Evolutionary conservation across 345 rosid species (phyloP).

Genomic region (Populus pruinosa): DNA sequence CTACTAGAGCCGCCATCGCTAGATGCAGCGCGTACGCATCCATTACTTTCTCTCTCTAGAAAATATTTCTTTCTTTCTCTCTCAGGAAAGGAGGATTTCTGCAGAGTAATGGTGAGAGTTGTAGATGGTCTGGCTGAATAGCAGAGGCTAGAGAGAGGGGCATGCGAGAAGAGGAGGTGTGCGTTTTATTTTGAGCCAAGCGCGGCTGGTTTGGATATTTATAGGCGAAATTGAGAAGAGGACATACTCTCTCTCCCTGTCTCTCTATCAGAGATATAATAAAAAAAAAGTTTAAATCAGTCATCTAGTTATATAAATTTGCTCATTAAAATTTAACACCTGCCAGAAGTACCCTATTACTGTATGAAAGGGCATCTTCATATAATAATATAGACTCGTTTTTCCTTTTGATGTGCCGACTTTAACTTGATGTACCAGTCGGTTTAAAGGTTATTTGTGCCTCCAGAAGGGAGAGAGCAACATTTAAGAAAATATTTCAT

Average conservation of each 20-base stretch:
- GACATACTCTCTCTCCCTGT: background rate
- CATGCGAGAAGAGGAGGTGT: background rate
- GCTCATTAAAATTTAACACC: background rate
- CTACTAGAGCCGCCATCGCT: conserved; percentile 95
- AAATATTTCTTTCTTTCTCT: background rate
- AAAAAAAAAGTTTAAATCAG: background rate
- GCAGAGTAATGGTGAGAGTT: background rate
- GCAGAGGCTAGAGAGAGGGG: background rate
- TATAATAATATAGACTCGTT: too few species aligned
- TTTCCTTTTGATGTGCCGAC: too few species aligned
- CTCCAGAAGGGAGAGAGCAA: too few species aligned
- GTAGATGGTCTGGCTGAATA: background rate
- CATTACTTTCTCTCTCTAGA: conserved; percentile 32
- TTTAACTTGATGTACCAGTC: too few species aligned
- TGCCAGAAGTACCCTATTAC: background rate
- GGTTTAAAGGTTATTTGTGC: too few species aligned
- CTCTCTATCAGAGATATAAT: background rate
- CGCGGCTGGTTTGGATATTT: conserved; percentile 17
- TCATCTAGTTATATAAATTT: background rate
- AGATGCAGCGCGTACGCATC: conserved; percentile 73
- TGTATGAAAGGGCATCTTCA: background rate
- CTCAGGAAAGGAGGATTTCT: background rate
- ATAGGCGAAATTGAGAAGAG: conserved; percentile 10
- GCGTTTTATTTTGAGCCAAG: background rate
- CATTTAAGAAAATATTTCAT: too few species aligned